These are phyloP conservation scores for Seminavis robusta DNA, from an alignment of 108 stramenopile genomes.

Conservation along the genomic window DNA sequence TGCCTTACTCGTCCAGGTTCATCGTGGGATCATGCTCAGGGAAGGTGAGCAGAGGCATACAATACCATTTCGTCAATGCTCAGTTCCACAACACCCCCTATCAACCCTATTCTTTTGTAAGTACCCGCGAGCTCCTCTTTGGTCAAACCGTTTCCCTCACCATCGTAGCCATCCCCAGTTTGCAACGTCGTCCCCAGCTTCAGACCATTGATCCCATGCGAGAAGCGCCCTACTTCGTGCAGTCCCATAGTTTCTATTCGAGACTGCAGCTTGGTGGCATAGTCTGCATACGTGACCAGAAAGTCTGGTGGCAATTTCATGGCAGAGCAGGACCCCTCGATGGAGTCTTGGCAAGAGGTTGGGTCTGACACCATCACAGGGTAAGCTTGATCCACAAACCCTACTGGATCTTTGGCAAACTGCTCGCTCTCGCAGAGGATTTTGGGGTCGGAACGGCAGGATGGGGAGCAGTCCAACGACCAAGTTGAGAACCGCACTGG, in stretches of 20 bases:
- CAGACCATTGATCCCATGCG: slow-evolving; percentile 12
- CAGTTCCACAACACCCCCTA: too few species aligned
- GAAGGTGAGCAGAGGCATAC: too few species aligned
- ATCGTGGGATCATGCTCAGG: too few species aligned
- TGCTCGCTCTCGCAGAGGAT: slow-evolving; percentile 67
- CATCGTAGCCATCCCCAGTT: too few species aligned
- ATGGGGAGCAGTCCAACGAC: slow-evolving; percentile 78
- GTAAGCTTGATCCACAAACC: slow-evolving; percentile 43
- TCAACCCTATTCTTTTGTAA: too few species aligned
- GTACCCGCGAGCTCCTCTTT: too few species aligned
- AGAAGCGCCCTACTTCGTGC: slow-evolving; percentile 4
- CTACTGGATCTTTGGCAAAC: slow-evolving; percentile 58
- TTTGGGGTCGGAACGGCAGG: slow-evolving; percentile 49
- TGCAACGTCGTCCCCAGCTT: neutral
- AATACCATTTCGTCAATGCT: too few species aligned
- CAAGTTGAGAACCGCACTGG: slow-evolving; percentile 38
- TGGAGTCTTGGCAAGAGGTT: neutral
- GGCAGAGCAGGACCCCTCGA: too few species aligned
- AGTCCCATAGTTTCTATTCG: neutral
- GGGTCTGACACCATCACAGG: neutral
- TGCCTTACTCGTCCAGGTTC: too few species aligned
- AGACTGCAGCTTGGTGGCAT: neutral
- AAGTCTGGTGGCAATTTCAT: slow-evolving; percentile 5
- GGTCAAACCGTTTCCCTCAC: too few species aligned
- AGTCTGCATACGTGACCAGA: slow-evolving; percentile 1